A percentile compares a stretch with the other conserved stretches of the same genome.
phyloP scores from a whole-genome alignment of 768 basidiomycete genomes.

The Leccinellum luteum region DNA sequence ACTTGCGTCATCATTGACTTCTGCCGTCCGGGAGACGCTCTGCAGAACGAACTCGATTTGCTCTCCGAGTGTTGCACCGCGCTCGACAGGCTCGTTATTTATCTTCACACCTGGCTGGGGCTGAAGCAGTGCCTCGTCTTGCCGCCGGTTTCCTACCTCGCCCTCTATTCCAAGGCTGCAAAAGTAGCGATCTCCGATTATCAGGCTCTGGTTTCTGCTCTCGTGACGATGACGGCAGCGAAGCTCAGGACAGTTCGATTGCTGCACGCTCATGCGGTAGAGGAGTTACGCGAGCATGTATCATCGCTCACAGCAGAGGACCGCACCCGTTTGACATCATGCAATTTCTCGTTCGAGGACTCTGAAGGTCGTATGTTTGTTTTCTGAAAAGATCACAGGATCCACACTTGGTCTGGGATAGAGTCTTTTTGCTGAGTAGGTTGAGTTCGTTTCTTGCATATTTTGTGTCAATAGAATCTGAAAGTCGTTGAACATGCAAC shows the following conservation, averaged over 20 bases:
- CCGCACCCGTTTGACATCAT: constrained; percentile 4
- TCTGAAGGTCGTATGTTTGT: constrained; percentile 17
- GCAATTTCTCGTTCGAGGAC: constrained; percentile 23
- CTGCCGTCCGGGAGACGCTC: constrained; percentile 21
- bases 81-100: constrained; percentile 26
- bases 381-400: constrained; percentile 7
- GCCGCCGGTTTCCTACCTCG: constrained; percentile 26
- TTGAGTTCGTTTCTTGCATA: not conserved
- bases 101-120: constrained; percentile 25
- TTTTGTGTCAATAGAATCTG: not conserved
- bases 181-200: constrained; percentile 15
- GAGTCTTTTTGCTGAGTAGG: not conserved
- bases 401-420: not conserved
- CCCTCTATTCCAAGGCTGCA: constrained; percentile 19
- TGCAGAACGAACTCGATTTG: constrained; percentile 26
- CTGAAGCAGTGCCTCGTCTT: constrained; percentile 18
- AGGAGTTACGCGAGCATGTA: constrained; percentile 13
- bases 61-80: constrained; percentile 24
- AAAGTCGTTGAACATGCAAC: not conserved
- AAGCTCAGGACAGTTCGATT: constrained; percentile 21
- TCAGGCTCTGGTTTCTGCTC: constrained; percentile 20
- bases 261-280: constrained; percentile 13
- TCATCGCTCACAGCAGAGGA: constrained; percentile 9
- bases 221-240: constrained; percentile 20
- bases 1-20: constrained; percentile 28